Evolutionary conservation across 192 early-diverging fungal genomes (phyloP).

Genomic region (Coemansia sp.): DNA sequence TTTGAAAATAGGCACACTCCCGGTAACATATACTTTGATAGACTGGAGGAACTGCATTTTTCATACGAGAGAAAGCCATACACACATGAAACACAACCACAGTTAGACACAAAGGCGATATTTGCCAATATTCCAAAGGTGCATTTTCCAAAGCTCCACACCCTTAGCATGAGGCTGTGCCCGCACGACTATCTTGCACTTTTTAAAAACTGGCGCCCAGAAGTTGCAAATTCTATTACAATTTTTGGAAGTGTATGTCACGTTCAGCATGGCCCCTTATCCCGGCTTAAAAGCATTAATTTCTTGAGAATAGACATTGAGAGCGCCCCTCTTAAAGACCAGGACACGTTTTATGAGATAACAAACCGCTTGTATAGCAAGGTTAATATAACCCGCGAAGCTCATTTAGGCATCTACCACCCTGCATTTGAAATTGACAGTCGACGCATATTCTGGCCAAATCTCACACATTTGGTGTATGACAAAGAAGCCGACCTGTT

Average conservation of each 20-base stretch:
- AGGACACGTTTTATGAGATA: neutral
- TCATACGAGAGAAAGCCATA: neutral
- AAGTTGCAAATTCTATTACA: neutral
- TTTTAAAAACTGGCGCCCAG: neutral
- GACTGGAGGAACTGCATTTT: neutral
- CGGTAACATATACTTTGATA: neutral
- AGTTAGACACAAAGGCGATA: neutral
- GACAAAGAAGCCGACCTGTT: neutral
- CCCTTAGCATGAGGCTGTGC: neutral
- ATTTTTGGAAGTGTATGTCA: neutral
- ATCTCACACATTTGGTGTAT: neutral
- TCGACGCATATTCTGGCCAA: neutral
- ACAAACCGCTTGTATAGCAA: conserved; percentile 3
- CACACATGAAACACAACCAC: neutral
- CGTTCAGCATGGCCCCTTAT: neutral
- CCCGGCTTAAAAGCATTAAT: neutral
- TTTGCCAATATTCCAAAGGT: conserved; percentile 4
- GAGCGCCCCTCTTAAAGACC: neutral
- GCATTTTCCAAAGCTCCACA: neutral
- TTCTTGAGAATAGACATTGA: neutral
- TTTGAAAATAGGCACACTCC: neutral
- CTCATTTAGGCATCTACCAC: neutral
- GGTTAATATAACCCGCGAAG: neutral
- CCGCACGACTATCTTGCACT: neutral
- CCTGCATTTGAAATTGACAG: neutral